These are phyloP conservation scores for Aureobasidium sp. DNA, from an alignment of 2,329 filamentous ascomycete species.

Conservation along the genomic window DNA sequence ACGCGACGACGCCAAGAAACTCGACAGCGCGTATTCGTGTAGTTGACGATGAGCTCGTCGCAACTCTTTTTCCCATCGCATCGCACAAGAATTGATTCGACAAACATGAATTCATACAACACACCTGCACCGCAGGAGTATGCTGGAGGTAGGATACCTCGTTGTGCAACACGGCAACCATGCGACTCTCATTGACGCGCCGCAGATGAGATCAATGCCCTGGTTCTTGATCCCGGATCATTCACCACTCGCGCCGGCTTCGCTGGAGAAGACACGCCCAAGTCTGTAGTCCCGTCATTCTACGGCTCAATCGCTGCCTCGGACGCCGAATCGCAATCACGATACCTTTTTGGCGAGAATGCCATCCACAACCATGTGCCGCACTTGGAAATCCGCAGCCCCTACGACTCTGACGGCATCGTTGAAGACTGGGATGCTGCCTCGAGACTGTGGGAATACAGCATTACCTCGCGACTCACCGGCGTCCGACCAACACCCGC, in stretches of 20 bases:
- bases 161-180: neutral
- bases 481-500: slow-evolving; percentile 64
- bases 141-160: slow-evolving; percentile 34
- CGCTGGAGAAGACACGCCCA: slow-evolving; percentile 94
- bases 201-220: slow-evolving; percentile 90
- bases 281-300: slow-evolving; percentile 83
- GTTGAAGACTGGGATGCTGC: slow-evolving; percentile 97
- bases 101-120: slow-evolving; percentile 11
- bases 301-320: slow-evolving; percentile 59
- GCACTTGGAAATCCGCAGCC: slow-evolving; percentile 80
- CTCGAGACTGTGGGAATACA: slow-evolving; percentile 83
- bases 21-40: neutral
- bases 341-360: slow-evolving; percentile 79
- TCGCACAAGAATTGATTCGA: neutral
- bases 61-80: slow-evolving; percentile 1
- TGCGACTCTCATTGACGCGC: slow-evolving; percentile 1
- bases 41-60: neutral
- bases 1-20: neutral
- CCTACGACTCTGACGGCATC: slow-evolving; percentile 79
- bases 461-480: slow-evolving; percentile 81
- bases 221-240: slow-evolving; percentile 93
- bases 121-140: slow-evolving; percentile 39
- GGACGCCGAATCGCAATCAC: slow-evolving; percentile 46
- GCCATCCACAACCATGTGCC: slow-evolving; percentile 69
- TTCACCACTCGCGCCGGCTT: slow-evolving; percentile 89